phyloP scores from a whole-genome alignment of 23 red algal genomes.

The Gracilaria domingensis region DNA sequence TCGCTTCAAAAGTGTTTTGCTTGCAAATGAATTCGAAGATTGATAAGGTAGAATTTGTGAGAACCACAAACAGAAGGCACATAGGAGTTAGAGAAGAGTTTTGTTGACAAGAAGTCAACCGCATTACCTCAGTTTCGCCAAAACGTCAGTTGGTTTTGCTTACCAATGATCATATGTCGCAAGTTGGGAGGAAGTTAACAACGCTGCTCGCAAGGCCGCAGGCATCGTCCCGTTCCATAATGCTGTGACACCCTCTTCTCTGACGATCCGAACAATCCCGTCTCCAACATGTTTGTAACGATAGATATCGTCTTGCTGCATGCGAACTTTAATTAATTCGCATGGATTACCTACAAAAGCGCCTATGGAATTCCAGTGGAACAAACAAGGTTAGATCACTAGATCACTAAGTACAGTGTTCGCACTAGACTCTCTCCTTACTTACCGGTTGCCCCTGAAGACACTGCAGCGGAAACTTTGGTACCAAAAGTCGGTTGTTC shows the following conservation, averaged over 20 bases:
- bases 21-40: neutral
- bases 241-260: conserved; percentile 42
- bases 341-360: conserved; percentile 69
- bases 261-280: conserved; percentile 39
- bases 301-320: conserved; percentile 58
- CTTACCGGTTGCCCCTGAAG: conserved; percentile 44
- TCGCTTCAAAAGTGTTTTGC: conserved; percentile 51
- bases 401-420: neutral
- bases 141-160: neutral
- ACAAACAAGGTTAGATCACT: no score
- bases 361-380: neutral
- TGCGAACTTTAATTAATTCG: conserved; percentile 67
- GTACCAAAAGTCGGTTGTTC: conserved; percentile 32
- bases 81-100: neutral
- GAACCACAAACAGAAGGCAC: neutral
- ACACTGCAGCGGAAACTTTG: conserved; percentile 50
- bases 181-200: conserved; percentile 67
- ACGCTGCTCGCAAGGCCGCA: conserved; percentile 53
- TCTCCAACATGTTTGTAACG: conserved; percentile 47
- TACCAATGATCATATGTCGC: conserved; percentile 70
- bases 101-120: neutral
- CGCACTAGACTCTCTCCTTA: neutral
- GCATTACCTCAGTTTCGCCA: neutral
- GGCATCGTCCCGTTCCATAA: conserved; percentile 59
- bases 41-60: neutral